Base-by-base conservation (phyloP, 129 eudicot species). In the Pittosporum tobira region DNA sequence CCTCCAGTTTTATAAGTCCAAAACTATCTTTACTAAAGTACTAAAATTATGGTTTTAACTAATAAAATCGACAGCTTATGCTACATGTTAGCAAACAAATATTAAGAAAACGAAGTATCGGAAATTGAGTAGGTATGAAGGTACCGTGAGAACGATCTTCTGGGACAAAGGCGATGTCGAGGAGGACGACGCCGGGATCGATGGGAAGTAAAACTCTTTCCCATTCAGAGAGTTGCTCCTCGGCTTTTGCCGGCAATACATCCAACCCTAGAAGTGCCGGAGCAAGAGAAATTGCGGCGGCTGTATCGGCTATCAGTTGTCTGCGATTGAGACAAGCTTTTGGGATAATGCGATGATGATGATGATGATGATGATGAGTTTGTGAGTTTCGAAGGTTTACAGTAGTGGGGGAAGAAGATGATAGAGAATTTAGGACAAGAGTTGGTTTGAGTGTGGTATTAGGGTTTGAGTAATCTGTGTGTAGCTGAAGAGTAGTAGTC, bases 131-230 rank as follows among this genome's bases (percentile, higher is more conserved):
- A 40, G n/a, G 49, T n/a, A 26, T 22, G 51, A 27, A 12, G 40
- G 18, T 36, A 91, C 99, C 99, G 52, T 87, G 99, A 42, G 75
- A 63, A 23, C 94, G 88, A 28, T 93, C 96, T 0, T 93, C 99
- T 6, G 99, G 96, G 10, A 91, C 99, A 21, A 91, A 91, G 24
- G 94, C 94, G 28, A 93, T 93, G 65, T 93, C 99, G 16, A 93
- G 88, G 52, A 93, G 94, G 22, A 93, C 99, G 11, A 93, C 99
- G 10, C 99, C 99, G 27, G 99, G 99, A 66, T 93, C 96, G 59
- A 93, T 87, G 1, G 99, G 99, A 16, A 93, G 85, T 51, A 14
- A 79, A 67, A 93, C 85, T 23, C 96, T 60, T 57, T 87, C 99
- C 99, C 99, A 93, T 60, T 87, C 99, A 14, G 99, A 87, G 15